Evolutionary conservation across 805 yeast species (phyloP).

Genomic region (Barnettozyma sucrosica): DNA sequence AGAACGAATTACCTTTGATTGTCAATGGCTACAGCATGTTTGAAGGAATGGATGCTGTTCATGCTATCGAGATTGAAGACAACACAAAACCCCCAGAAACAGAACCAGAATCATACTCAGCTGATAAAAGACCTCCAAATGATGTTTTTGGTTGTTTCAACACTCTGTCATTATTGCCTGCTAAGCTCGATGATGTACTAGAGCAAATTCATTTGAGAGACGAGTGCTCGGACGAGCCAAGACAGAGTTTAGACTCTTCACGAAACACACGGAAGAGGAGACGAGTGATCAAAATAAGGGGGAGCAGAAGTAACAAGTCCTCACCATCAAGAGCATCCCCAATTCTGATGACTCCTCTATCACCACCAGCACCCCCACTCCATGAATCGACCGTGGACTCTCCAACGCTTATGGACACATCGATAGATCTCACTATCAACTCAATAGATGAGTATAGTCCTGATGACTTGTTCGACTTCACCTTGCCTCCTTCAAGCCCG

Average conservation of each 20-base stretch:
- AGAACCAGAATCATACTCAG: not conserved
- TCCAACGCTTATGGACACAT: constrained; percentile 4
- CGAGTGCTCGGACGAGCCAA: not conserved
- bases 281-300: constrained; percentile 20
- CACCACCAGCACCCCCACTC: constrained; percentile 3
- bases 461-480: not conserved
- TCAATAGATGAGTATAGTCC: constrained; percentile 2
- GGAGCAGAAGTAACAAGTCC: not conserved
- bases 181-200: constrained; percentile 13
- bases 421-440: constrained; percentile 3
- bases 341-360: not conserved
- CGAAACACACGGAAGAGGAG: constrained; percentile 10
- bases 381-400: constrained; percentile 4
- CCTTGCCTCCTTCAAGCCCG: not conserved
- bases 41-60: constrained; percentile 10
- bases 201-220: constrained; percentile 14
- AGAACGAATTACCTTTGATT: constrained; percentile 22
- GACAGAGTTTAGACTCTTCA: not conserved
- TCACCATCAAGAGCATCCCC: not conserved
- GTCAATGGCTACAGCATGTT: constrained; percentile 13
- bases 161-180: constrained; percentile 19
- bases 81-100: not conserved
- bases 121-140: not conserved
- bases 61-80: constrained; percentile 7
- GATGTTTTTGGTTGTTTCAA: constrained; percentile 10